phyloP scores from a whole-genome alignment of 1,284 basidiomycete species.

The Tremellales sp. region DNA sequence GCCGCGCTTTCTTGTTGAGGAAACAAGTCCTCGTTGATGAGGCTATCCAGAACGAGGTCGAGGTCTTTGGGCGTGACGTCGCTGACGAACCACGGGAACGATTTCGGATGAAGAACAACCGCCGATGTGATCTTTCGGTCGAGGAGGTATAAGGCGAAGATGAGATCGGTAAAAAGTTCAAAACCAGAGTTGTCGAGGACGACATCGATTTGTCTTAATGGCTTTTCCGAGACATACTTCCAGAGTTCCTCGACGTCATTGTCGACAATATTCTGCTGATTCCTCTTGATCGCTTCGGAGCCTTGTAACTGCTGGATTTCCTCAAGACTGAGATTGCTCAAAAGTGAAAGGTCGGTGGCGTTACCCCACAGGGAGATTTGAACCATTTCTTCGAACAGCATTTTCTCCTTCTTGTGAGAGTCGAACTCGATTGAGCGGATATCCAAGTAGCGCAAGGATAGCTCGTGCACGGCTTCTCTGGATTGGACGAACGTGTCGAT shows the following conservation, averaged over 20 bases:
- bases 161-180: neutral
- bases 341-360: constrained; percentile 50
- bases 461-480: neutral
- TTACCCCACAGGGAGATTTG: constrained; percentile 39
- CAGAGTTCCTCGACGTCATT: constrained; percentile 38
- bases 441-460: neutral
- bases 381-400: constrained; percentile 4
- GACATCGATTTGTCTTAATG: neutral
- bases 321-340: constrained; percentile 53
- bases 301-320: constrained; percentile 53
- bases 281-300: constrained; percentile 48
- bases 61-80: constrained; percentile 40
- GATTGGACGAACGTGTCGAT: neutral
- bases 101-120: constrained; percentile 51
- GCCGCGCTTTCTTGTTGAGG: neutral
- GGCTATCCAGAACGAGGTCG: constrained; percentile 3
- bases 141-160: neutral
- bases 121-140: constrained; percentile 44
- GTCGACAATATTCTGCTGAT: constrained; percentile 48
- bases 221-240: neutral
- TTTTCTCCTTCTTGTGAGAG: neutral
- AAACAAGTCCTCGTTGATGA: neutral
- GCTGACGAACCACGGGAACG: constrained; percentile 40
- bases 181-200: neutral
- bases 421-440: neutral